phyloP scores from a whole-genome alignment of 1,284 basidiomycete species.

The Earliella scabrosa region DNA sequence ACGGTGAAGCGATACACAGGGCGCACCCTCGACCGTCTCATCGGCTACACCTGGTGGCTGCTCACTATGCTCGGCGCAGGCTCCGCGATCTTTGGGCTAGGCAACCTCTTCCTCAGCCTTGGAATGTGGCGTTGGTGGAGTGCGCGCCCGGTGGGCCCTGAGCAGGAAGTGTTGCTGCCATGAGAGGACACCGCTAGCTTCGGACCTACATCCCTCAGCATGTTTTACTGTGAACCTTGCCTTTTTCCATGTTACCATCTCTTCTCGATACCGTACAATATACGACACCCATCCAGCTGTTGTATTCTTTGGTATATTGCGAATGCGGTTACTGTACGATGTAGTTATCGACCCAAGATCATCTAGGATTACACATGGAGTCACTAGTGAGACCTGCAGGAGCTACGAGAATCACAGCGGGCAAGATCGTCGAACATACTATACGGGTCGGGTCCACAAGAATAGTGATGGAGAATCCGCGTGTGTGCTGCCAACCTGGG shows the following conservation, averaged over 20 bases:
- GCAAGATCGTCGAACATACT: too few species aligned
- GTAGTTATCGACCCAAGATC: too few species aligned
- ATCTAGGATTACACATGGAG: too few species aligned
- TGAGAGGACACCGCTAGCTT: not conserved
- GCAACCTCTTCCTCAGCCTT: constrained; percentile 62
- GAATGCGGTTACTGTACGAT: too few species aligned
- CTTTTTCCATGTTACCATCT: not conserved
- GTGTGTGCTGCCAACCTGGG: too few species aligned
- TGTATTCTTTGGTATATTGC: not conserved
- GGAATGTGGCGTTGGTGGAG: constrained; percentile 41
- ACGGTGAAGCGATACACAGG: constrained; percentile 66
- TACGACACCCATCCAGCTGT: not conserved
- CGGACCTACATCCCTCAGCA: too few species aligned
- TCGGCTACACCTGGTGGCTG: constrained; percentile 79
- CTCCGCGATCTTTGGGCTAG: constrained; percentile 63
- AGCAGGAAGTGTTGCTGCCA: constrained; percentile 12
- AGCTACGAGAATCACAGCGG: too few species aligned
- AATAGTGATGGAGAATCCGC: too few species aligned
- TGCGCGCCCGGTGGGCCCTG: not conserved
- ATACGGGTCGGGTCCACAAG: too few species aligned
- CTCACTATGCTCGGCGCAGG: constrained; percentile 79
- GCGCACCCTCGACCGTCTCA: constrained; percentile 65
- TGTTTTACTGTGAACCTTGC: not conserved
- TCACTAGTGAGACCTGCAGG: too few species aligned
- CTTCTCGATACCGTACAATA: not conserved